A percentile compares a stretch with the other conserved stretches of the same genome.
Conservation (phyloP, 305 asterid species). For the Petunia hybrid region DNA sequence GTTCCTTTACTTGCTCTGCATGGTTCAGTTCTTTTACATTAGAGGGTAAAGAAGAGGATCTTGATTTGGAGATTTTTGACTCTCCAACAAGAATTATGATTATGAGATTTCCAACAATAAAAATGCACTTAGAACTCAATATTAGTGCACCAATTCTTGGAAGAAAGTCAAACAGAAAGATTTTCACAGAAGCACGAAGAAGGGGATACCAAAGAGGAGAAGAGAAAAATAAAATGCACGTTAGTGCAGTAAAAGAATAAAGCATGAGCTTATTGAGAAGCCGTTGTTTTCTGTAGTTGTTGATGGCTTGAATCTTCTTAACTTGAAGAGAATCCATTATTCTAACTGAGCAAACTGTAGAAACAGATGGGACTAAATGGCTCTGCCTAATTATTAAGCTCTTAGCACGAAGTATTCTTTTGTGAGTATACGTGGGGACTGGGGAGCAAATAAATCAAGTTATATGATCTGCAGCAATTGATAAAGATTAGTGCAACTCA, state of each 20-base stretch:
- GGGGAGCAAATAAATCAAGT: too few relatives aligned
- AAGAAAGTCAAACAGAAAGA: not conserved
- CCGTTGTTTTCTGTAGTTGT: not conserved
- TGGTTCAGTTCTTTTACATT: not conserved
- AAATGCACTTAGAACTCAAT: constrained; percentile 26
- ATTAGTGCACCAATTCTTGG: not conserved
- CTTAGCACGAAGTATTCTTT: not conserved
- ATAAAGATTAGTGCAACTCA: not conserved
- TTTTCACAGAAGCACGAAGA: not conserved
- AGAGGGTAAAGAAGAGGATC: not conserved
- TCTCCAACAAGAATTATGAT: constrained; percentile 26
- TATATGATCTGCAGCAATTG: not conserved
- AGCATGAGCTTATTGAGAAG: constrained; percentile 21
- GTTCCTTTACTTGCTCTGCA: not conserved
- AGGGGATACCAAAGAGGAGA: constrained; percentile 29
- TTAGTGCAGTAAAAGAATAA: not conserved
- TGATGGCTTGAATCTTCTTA: constrained; percentile 16
- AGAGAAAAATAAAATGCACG: not conserved
- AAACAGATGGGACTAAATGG: not conserved
- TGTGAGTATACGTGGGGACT: too few relatives aligned
- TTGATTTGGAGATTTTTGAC: not conserved
- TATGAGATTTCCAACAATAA: constrained; percentile 8
- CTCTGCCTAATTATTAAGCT: not conserved
- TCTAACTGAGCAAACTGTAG: not conserved
- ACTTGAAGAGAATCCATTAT: constrained; percentile 27